Conservation (phyloP, 441 rosid genomes). For the Jatropha podagrica region DNA sequence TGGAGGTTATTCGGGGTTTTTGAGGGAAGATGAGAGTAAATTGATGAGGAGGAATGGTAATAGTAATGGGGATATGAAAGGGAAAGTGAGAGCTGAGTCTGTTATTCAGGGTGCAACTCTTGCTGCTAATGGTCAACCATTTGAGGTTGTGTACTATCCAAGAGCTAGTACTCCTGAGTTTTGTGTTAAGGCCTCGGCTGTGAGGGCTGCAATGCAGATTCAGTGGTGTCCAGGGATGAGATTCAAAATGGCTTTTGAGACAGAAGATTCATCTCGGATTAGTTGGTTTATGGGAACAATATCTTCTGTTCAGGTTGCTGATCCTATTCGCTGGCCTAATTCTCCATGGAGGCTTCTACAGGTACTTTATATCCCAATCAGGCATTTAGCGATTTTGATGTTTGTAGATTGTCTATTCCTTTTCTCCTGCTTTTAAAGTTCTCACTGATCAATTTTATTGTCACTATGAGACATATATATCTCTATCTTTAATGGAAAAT, state of each 20-base stretch:
- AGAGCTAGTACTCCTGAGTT: constrained; percentile 84
- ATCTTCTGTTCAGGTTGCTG: constrained; percentile 77
- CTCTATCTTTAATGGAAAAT: neutral
- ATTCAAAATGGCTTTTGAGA: constrained; percentile 97
- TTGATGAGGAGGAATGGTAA: constrained; percentile 39
- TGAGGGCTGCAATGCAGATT: constrained; percentile 68
- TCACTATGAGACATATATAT: neutral
- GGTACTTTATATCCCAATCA: constrained; percentile 38
- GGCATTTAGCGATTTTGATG: neutral
- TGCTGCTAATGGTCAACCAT: constrained; percentile 69
- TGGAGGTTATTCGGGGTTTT: constrained; percentile 49
- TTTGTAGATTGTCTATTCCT: neutral
- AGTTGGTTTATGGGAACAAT: constrained; percentile 99
- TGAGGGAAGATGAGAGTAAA: constrained; percentile 57
- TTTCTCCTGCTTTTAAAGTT: neutral
- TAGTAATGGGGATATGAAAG: constrained; percentile 35
- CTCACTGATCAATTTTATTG: neutral
- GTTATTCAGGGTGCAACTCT: constrained; percentile 71
- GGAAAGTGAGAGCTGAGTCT: constrained; percentile 57
- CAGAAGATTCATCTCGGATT: constrained; percentile 86
- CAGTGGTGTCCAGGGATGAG: constrained; percentile 94
- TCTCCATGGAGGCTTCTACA: constrained; percentile 94
- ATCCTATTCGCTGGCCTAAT: constrained; percentile 81
- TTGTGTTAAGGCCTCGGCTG: constrained; percentile 67
- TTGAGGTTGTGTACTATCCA: constrained; percentile 88